Evolutionary conservation across 2,329 filamentous ascomycete genomes (phyloP).

Genomic region (Rutstroemia sydowiana): DNA sequence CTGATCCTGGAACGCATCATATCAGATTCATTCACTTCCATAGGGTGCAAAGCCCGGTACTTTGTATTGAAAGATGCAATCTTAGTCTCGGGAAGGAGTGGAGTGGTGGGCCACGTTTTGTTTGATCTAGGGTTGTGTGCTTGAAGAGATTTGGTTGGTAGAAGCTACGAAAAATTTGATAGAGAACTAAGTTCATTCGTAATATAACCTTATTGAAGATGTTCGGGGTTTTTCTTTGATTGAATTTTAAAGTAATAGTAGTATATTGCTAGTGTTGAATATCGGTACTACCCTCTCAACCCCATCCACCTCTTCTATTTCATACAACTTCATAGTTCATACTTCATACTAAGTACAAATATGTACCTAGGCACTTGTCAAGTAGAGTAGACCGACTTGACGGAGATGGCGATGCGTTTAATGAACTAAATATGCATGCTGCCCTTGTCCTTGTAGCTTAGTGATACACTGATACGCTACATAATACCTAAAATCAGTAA

Average conservation of each 20-base stretch:
- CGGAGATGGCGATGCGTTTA: slow-evolving; percentile 9
- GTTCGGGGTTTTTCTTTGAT: too few species aligned
- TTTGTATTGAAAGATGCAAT: background rate
- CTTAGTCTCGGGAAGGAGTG: slow-evolving; percentile 5
- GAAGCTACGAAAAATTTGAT: slow-evolving; percentile 3
- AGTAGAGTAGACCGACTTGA: slow-evolving; percentile 2
- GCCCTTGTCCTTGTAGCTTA: too few species aligned
- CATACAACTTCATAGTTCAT: too few species aligned
- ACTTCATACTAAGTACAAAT: background rate
- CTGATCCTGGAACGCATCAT: background rate
- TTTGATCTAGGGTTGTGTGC: background rate
- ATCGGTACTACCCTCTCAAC: too few species aligned
- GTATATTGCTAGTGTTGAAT: too few species aligned
- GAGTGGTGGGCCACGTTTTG: background rate
- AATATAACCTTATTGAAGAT: too few species aligned
- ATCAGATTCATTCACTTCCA: background rate
- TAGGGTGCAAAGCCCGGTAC: background rate
- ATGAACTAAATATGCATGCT: too few species aligned
- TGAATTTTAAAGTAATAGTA: background rate
- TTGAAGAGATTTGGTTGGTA: background rate
- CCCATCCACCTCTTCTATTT: too few species aligned
- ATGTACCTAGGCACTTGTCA: background rate
- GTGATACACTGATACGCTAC: too few species aligned
- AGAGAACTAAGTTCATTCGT: too few species aligned
- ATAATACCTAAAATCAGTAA: too few species aligned